Conservation (phyloP, 768 basidiomycete species). For the Pholiota microspora region DNA sequence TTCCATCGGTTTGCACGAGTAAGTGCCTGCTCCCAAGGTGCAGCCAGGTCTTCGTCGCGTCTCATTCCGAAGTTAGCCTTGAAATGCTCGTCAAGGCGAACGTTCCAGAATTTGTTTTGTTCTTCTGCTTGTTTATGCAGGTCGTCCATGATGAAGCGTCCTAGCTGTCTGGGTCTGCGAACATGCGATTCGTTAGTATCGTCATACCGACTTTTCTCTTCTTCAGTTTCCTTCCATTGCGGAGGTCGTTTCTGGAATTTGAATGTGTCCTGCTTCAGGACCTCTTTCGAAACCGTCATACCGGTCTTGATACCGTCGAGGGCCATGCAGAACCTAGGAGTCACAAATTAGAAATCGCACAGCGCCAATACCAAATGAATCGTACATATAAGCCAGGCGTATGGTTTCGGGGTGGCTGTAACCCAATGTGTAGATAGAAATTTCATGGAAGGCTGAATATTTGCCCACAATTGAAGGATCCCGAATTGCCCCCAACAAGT, state of each 20-base stretch:
- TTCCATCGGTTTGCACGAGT: slow-evolving; percentile 21
- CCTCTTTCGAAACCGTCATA: slow-evolving; percentile 34
- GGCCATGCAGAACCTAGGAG: slow-evolving; percentile 48
- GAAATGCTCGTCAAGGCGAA: slow-evolving; percentile 29
- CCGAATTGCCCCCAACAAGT: slow-evolving; percentile 48
- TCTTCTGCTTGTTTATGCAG: slow-evolving; percentile 26
- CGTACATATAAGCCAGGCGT: slow-evolving; percentile 51
- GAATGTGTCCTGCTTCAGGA: slow-evolving; percentile 22
- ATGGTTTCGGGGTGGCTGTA: slow-evolving; percentile 48
- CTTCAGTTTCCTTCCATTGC: slow-evolving; percentile 32
- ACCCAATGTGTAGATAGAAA: slow-evolving; percentile 49
- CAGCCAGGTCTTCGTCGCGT: slow-evolving; percentile 29
- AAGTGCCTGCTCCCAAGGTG: slow-evolving; percentile 31
- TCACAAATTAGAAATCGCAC: no score
- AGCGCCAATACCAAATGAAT: no score
- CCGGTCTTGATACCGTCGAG: slow-evolving; percentile 67
- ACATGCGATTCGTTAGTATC: slow-evolving; percentile 24
- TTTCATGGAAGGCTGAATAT: slow-evolving; percentile 58
- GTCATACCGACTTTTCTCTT: slow-evolving; percentile 17
- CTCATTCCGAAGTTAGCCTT: slow-evolving; percentile 6
- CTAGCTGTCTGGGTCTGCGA: slow-evolving; percentile 17
- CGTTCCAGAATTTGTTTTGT: slow-evolving; percentile 19
- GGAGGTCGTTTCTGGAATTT: slow-evolving; percentile 21
- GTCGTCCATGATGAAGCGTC: slow-evolving; percentile 44
- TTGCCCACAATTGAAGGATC: slow-evolving; percentile 46